A percentile compares a stretch with the other conserved stretches of the same genome.
These are phyloP conservation scores for Diaporthe sp. DNA, from an alignment of 2,329 filamentous ascomycete species.

Conservation along the genomic window DNA sequence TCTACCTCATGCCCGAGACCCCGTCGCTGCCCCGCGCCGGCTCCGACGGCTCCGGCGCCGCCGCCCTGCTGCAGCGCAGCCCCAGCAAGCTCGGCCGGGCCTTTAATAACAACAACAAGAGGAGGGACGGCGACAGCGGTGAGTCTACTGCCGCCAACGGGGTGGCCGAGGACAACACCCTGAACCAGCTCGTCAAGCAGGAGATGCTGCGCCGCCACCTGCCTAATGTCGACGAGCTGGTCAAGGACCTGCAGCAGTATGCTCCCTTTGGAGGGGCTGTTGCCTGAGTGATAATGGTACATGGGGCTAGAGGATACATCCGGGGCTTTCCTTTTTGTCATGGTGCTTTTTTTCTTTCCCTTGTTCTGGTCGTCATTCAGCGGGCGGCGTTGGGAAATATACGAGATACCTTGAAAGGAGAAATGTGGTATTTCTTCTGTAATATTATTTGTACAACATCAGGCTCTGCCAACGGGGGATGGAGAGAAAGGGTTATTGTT, in stretches of 20 bases:
- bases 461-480: background rate
- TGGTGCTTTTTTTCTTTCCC: conserved; percentile 18
- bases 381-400: conserved; percentile 21
- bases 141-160: background rate
- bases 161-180: conserved; percentile 59
- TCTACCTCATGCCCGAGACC: conserved; percentile 96
- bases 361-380: conserved; percentile 10
- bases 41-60: conserved; percentile 49
- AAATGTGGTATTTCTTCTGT: conserved; percentile 17
- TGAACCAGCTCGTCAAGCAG: conserved; percentile 86
- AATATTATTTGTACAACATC: conserved; percentile 14
- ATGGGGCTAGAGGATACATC: conserved; percentile 14
- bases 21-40: conserved; percentile 68
- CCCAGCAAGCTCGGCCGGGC: conserved; percentile 76
- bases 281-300: conserved; percentile 51
- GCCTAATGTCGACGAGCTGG: conserved; percentile 86
- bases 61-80: conserved; percentile 71
- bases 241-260: conserved; percentile 85
- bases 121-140: conserved; percentile 47
- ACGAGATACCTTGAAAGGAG: conserved; percentile 16
- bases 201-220: conserved; percentile 81
- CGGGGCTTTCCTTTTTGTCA: conserved; percentile 42
- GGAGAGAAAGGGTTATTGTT: background rate
- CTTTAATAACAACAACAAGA: conserved; percentile 39
- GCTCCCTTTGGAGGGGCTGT: conserved; percentile 78